A percentile compares a stretch with the other conserved stretches of the same genome.
These are phyloP conservation scores for Rubia tinctorum DNA, from an alignment of 305 asterid species.

Conservation along the genomic window DNA sequence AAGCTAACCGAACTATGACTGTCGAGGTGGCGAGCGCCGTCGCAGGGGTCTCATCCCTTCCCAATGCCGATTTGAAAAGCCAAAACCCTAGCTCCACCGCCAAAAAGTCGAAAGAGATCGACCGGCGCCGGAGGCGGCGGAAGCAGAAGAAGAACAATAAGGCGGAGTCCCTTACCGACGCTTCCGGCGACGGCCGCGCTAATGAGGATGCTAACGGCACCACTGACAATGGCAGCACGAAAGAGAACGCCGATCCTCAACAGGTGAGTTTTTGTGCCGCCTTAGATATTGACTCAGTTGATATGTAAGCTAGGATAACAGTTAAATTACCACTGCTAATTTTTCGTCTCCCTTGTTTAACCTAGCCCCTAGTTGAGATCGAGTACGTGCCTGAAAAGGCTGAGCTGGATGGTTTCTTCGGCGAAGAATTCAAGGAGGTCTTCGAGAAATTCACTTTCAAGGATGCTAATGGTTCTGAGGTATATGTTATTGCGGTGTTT, in stretches of 20 bases:
- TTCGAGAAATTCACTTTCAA: conserved; percentile 78
- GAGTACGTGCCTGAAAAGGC: conserved; percentile 94
- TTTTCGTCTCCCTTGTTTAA: conserved; percentile 4
- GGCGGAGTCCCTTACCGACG: conserved; percentile 28
- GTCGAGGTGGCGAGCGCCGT: conserved; percentile 58
- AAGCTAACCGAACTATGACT: conserved; percentile 36
- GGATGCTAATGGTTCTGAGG: conserved; percentile 59
- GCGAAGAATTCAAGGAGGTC: conserved; percentile 80
- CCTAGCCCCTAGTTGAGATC: conserved; percentile 64
- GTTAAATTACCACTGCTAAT: not conserved
- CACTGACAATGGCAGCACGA: conserved; percentile 43
- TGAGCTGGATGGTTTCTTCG: conserved; percentile 58
- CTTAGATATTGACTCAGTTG: not conserved
- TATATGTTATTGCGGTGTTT: conserved; percentile 19
- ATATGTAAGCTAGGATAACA: not conserved
- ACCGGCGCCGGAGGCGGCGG: conserved; percentile 86
- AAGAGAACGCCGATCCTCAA: conserved; percentile 66
- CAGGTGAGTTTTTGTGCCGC: conserved; percentile 34
- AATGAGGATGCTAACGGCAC: conserved; percentile 47
- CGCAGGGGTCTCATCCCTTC: conserved; percentile 27
- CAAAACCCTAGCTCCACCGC: conserved; percentile 59
- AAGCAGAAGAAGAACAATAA: conserved; percentile 78
- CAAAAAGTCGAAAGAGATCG: conserved; percentile 71
- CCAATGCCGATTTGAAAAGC: conserved; percentile 56
- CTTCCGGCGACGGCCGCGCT: conserved; percentile 48